A percentile compares a stretch with the other conserved stretches of the same genome.
These are phyloP conservation scores for Claviceps arundinis DNA, from an alignment of 2,329 filamentous ascomycete genomes.

Conservation along the genomic window DNA sequence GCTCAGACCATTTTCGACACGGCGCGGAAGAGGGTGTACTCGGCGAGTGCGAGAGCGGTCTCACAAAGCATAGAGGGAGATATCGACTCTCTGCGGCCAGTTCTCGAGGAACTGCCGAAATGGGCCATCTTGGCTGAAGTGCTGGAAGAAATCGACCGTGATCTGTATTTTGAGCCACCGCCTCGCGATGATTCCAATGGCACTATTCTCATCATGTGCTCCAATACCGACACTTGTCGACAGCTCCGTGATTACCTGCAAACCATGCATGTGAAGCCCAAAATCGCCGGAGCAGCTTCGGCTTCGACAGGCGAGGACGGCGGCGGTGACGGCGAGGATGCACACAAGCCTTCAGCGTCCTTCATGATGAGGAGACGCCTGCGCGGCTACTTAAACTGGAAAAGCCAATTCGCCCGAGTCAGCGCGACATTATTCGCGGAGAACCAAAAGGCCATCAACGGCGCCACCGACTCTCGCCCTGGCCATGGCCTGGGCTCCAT, in stretches of 20 bases:
- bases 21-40: conserved; percentile 77
- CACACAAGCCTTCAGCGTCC: conserved; percentile 55
- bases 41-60: conserved; percentile 45
- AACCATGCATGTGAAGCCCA: conserved; percentile 67
- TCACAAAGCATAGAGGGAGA: conserved; percentile 25
- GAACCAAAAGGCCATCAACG: conserved; percentile 63
- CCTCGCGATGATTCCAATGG: conserved; percentile 74
- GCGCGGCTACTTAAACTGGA: conserved; percentile 81
- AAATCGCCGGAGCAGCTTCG: conserved; percentile 21
- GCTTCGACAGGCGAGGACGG: conserved; percentile 23
- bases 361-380: conserved; percentile 87
- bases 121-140: conserved; percentile 85
- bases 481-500: conserved; percentile 28
- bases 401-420: conserved; percentile 74
- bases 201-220: conserved; percentile 93
- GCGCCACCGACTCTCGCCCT: conserved; percentile 44
- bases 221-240: conserved; percentile 70
- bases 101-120: conserved; percentile 89
- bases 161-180: conserved; percentile 70
- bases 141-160: conserved; percentile 82
- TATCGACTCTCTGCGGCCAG: conserved; percentile 55
- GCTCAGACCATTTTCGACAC: conserved; percentile 90
- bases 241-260: conserved; percentile 87
- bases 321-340: conserved; percentile 34
- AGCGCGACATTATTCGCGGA: conserved; percentile 67